Evolutionary conservation across 2,329 filamentous ascomycete species (phyloP), one percentile per base, ranked within the genome.

Genomic region (Arthrobotrys sinensis): DNA sequence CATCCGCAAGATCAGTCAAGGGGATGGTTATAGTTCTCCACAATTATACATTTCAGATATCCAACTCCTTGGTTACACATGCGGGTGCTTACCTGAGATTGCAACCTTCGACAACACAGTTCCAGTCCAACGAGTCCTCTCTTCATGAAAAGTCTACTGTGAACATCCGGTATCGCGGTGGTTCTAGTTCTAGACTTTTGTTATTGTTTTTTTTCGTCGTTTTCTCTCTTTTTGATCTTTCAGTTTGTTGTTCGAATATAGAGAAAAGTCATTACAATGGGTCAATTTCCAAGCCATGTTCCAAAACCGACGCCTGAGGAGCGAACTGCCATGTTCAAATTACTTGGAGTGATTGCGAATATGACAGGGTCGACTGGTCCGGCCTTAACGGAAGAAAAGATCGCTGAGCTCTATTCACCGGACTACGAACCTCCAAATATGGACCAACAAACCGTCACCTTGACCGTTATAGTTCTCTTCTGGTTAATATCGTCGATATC

Each of bases 241-340:
- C 32, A 4, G 48, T 36, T 64, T 45, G 12, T 45, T 16, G 12
- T 45, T 53, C 43, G 12, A 8, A 28, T 52, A 34, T 40, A n/a
- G 43, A n/a, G 12, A 32, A 19, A 8, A n/a, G 38, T 16, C 38
- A 11, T 52, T 45, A 38, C n/a, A 64, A 78, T 78, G 75, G 75
- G 75, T 3, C 66, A 78, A 21, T 55, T 78, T 57, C 75, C 75
- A 6, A 78, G 75, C 24, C 67, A 78, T 68, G 63, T 78, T 10
- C 75, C 67, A 14, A 78, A 67, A 53, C 75, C 75, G n/a, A 78
- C 75, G 21, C 45, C 75, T 5, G 75, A 78, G 34, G 60, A 78
- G 75, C 67, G 75, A 57, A 68, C 55, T 32, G 67, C 52, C 34
- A 67, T 72, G 62, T 68, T 78, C 53, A 36, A 55, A 28, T n/a